Conservation (phyloP, 352 stramenopile genomes). For the Phytopythium sindhum region DNA sequence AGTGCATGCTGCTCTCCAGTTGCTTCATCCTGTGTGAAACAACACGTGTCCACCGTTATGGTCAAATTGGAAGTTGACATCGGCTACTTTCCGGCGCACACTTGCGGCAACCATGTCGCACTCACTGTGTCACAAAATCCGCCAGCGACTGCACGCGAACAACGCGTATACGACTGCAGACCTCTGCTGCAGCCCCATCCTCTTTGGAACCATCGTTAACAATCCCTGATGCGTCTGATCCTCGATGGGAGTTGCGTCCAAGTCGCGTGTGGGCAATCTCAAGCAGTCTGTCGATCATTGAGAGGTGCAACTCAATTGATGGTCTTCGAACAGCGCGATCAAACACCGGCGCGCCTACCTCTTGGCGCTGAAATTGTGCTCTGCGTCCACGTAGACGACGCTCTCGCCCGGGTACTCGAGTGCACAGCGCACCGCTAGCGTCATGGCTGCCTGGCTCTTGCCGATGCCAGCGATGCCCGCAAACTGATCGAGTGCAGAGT, state of each 20-base stretch:
- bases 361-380: conserved; percentile 73
- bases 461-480: conserved; percentile 66
- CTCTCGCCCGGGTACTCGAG: conserved; percentile 53
- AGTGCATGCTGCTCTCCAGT: conserved; percentile 43
- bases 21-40: conserved; percentile 45
- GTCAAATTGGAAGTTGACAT: background rate
- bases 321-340: background rate
- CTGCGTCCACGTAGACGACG: conserved; percentile 70
- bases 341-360: conserved; percentile 19
- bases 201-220: background rate
- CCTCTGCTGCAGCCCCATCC: conserved; percentile 9
- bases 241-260: conserved; percentile 12
- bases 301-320: background rate
- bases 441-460: conserved; percentile 76
- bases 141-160: conserved; percentile 36
- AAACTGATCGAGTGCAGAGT: conserved; percentile 31
- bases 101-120: background rate
- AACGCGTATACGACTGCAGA: conserved; percentile 44
- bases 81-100: background rate
- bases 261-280: conserved; percentile 45
- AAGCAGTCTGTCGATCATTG: conserved; percentile 24
- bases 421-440: conserved; percentile 62
- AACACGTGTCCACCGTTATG: background rate
- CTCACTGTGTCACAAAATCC: conserved; percentile 43
- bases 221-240: conserved; percentile 17